phyloP scores from a whole-genome alignment of 306 rosid species.

The Lablab purpureus region DNA sequence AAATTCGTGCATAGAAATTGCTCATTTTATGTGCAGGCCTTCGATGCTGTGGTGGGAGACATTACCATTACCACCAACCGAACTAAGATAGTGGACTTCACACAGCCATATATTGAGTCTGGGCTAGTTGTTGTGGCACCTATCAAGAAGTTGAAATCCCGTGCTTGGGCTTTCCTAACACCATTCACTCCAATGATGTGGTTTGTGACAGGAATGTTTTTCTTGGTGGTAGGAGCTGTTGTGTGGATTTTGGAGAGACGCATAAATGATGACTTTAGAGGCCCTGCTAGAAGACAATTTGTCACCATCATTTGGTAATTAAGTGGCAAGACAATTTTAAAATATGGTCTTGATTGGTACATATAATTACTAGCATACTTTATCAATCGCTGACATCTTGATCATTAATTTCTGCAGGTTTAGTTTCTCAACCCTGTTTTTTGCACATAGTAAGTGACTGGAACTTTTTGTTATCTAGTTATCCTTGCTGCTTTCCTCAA shows the following conservation, averaged over 20 bases:
- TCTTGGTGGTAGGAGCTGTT: slow-evolving; percentile 71
- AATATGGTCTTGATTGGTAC: not conserved
- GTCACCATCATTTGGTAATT: slow-evolving; percentile 69
- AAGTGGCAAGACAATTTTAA: not conserved
- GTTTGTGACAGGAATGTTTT: slow-evolving; percentile 67
- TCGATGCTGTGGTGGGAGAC: slow-evolving; percentile 81
- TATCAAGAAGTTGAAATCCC: slow-evolving; percentile 60
- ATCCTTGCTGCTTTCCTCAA: not conserved
- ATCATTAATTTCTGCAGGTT: slow-evolving; percentile 54
- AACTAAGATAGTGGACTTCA: slow-evolving; percentile 82
- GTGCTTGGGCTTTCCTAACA: slow-evolving; percentile 77
- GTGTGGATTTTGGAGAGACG: slow-evolving; percentile 86
- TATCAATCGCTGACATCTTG: slow-evolving; percentile 7
- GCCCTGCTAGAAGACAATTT: slow-evolving; percentile 71
- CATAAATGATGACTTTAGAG: slow-evolving; percentile 75
- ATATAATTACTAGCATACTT: not conserved
- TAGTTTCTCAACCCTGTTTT: slow-evolving; percentile 78
- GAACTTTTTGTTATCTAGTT: not conserved
- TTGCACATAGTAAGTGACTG: slow-evolving; percentile 73
- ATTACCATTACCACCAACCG: slow-evolving; percentile 75
- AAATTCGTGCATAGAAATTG: not conserved
- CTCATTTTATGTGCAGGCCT: slow-evolving; percentile 47
- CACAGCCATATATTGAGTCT: slow-evolving; percentile 82
- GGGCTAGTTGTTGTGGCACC: slow-evolving; percentile 83
- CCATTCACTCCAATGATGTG: slow-evolving; percentile 81